phyloP scores from a whole-genome alignment of 768 basidiomycete genomes.

The Dentipellis sp. region DNA sequence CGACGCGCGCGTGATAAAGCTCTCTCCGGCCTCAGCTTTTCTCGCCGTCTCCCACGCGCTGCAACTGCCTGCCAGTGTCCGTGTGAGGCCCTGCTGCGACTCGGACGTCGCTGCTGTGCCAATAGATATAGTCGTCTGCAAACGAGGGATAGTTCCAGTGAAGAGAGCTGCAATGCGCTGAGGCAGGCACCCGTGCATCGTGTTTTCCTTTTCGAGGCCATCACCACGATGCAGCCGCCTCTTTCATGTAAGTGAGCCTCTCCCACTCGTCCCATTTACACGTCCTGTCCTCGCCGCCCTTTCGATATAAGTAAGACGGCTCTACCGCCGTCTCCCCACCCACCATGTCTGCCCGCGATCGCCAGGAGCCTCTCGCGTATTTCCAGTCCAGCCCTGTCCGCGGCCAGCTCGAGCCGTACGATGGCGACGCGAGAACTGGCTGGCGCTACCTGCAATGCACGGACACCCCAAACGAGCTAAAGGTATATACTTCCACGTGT shows the following conservation, averaged over 20 bases:
- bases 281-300: neutral
- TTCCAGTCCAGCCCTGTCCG: conserved; percentile 57
- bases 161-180: too few relatives aligned
- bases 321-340: neutral
- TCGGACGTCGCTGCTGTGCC: neutral
- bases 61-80: neutral
- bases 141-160: neutral
- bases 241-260: neutral
- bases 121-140: neutral
- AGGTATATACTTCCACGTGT: conserved; percentile 29
- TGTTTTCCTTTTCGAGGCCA: neutral
- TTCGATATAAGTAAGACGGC: neutral
- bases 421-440: conserved; percentile 40
- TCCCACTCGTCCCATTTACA: neutral
- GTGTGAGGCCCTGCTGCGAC: too few relatives aligned
- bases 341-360: conserved; percentile 9
- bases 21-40: neutral
- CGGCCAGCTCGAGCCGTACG: conserved; percentile 66
- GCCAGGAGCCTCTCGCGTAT: conserved; percentile 33
- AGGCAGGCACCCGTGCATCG: neutral
- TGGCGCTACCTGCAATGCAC: conserved; percentile 71
- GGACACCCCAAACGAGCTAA: conserved; percentile 68
- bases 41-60: neutral
- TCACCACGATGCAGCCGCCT: neutral
- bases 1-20: neutral